Base-by-base conservation (phyloP, 1,284 basidiomycete genomes). In the Boletus albobrunnescens region DNA sequence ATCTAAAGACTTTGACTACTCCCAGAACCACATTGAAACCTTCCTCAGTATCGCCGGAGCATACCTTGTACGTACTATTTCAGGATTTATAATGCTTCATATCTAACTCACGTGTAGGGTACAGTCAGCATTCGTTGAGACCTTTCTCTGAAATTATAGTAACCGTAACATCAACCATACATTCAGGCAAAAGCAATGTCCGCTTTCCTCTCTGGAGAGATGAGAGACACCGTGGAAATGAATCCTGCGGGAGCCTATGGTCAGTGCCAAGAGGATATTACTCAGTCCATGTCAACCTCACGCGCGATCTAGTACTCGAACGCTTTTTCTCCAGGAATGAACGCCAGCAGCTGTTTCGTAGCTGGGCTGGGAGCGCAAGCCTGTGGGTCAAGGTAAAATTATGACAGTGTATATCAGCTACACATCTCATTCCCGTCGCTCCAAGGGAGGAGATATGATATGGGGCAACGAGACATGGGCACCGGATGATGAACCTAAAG, bases 171-270 rank as follows among this genome's bases (percentile, higher is more conserved):
- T 36, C 9, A 20, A 44, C n/a, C 7, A 14, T 17, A 14, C 10
- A 11, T 24, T 13, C 51, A 90, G 88, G 74, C 91, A 3, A 99
- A 98, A 70, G 91, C 94, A 0, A 96, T 98, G 91, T 74, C 94
- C 0, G 94, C 95, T 4, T 92, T 98, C 64, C 73, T 99, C 24
- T 94, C 91, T 0, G 90, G 90, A 9, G 91, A 92, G 60, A 97
- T 97, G 94, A 85, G 87, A 65, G 92, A 98, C 59, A 98, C 94
- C 0, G 94, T 97, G 9, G 90, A 96, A 63, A 76, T 94, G 64
- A 87, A 92, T 58, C 90, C 91, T 13, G 87, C 87, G 7, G 89
- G 88, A 16, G 81, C 85, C 42, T 92, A 91, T 63, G 84, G 87
- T 85, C 36, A 24, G 68, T 59, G 5, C n/a, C 31, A 36, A 19